Evolutionary conservation across 805 yeast species (phyloP), one percentile per base, ranked within the genome.

Genomic region (Debaryomyces prosopidis): DNA sequence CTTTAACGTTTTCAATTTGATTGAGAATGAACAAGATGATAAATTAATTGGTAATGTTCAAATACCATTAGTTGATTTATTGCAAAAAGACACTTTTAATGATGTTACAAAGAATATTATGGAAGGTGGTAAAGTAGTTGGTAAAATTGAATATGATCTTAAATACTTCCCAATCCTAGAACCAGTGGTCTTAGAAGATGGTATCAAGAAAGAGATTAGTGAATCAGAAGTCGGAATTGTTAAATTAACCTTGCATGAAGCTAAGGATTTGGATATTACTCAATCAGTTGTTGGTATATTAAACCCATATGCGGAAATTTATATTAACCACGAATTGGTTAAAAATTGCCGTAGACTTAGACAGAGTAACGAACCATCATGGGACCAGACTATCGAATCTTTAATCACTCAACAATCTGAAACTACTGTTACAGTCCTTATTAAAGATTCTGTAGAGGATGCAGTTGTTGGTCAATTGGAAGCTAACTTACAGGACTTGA

Each of bases 221-320:
- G 85, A 81, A 43, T 65, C 83, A n/a, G 89, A 85, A 54, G 80
- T 82, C 42, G 95, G 94, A 71, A 82, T 87, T 46, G 68, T 85
- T 65, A 86, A 84, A 55, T 55, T 87, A 33, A 73, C 75, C 9
- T 63, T 87, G 40, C 82, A 84, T 48, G 78, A 79, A 48, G 89
- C 87, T 17, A 73, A 71, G 41, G 73, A 77, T 39, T 71, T 87
- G 59, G 86, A 84, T 54, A 58, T 68, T 14, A 62, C 81, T 3
- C 58, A 70, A 23, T 76, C 89, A 0, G 82, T 57, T 39, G 48
- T 75, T 44, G 83, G 81, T 26, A 64, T 75, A 44, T 65, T 80
- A 53, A 77, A 84, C 59, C 86, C 94, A 23, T 82, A 77, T 62
- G 90, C 90, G 12, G 87, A 84, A 55, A 61, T 87, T 16, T 80